Conservation (phyloP, 768 basidiomycete species). For the Suillus discolor region DNA sequence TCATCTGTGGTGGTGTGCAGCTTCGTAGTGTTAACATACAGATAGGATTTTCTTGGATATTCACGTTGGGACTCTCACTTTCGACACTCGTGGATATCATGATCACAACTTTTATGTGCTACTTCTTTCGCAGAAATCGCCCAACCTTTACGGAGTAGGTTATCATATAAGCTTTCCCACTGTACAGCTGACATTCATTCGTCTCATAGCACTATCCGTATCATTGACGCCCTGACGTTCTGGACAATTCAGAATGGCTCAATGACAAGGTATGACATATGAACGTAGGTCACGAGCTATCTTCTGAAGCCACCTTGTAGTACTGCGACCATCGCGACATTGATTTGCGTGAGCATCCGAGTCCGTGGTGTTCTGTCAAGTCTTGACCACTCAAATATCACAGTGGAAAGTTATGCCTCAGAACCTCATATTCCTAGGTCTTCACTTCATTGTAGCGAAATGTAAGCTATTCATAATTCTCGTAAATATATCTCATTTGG, state of each 20-base stretch:
- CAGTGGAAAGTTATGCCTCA: slow-evolving; percentile 25
- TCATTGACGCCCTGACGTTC: slow-evolving; percentile 22
- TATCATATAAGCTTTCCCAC: background rate
- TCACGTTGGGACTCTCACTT: slow-evolving; percentile 47
- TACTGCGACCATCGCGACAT: slow-evolving; percentile 17
- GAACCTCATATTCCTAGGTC: slow-evolving; percentile 25
- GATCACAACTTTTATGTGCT: slow-evolving; percentile 45
- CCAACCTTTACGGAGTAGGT: slow-evolving; percentile 38
- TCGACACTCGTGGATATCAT: slow-evolving; percentile 49
- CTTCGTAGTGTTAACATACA: background rate
- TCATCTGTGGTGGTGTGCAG: slow-evolving; percentile 12
- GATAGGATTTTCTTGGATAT: slow-evolving; percentile 28
- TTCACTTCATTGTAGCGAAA: slow-evolving; percentile 26
- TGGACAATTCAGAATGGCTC: slow-evolving; percentile 29
- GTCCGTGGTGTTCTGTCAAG: background rate
- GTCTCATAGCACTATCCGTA: slow-evolving; percentile 20
- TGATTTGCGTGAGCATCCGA: slow-evolving; percentile 20
- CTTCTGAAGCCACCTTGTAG: slow-evolving; percentile 10
- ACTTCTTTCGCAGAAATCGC: slow-evolving; percentile 40
- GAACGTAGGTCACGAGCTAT: no score
- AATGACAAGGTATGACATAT: slow-evolving; percentile 19
- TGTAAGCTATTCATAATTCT: slow-evolving; percentile 12
- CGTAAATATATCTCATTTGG: background rate
- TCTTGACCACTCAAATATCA: background rate
- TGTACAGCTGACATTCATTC: background rate